Conservation (phyloP, 2,329 filamentous ascomycete genomes). For the Iodosphaeria phyllophila region DNA sequence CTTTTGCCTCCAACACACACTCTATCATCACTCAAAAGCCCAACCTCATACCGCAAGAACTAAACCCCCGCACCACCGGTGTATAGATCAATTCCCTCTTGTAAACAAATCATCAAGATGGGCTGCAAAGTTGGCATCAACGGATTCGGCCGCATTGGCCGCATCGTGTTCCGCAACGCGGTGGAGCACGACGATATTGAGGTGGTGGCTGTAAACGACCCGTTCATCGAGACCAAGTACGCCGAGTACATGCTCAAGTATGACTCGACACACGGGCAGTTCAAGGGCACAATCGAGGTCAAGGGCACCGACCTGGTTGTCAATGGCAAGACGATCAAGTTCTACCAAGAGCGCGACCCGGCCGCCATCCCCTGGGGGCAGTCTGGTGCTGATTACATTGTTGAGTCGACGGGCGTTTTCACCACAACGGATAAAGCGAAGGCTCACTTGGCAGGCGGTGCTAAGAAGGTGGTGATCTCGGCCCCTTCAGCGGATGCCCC, state of each 20-base stretch:
- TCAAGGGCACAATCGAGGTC: constrained; percentile 79
- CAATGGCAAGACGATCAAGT: constrained; percentile 89
- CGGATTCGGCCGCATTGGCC: constrained; percentile 98
- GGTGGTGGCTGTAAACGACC: constrained; percentile 95
- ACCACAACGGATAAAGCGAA: constrained; percentile 93
- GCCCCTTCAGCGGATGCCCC: constrained; percentile 87
- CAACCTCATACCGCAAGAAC: too few species aligned
- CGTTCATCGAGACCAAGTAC: constrained; percentile 96
- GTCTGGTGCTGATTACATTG: constrained; percentile 78
- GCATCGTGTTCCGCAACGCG: constrained; percentile 98
- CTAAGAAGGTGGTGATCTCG: constrained; percentile 95
- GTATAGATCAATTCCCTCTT: too few species aligned
- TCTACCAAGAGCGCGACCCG: constrained; percentile 88
- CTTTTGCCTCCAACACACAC: too few species aligned
- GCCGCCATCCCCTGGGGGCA: constrained; percentile 76
- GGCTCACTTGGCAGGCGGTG: constrained; percentile 86
- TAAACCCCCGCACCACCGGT: too few species aligned
- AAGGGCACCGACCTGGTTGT: constrained; percentile 56
- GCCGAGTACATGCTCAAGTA: constrained; percentile 99
- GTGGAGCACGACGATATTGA: constrained; percentile 78
- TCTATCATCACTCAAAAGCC: too few species aligned
- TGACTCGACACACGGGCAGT: constrained; percentile 89
- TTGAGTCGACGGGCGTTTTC: constrained; percentile 98
- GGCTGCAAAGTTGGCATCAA: constrained; percentile 76
- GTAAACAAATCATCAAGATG: constrained; percentile 20